Percentiles rank a stretch among this genome's conserved stretches.
These are phyloP conservation scores for Pachysandra terminalis DNA, from an alignment of 164 flowering plant genomes.

Conservation along the genomic window DNA sequence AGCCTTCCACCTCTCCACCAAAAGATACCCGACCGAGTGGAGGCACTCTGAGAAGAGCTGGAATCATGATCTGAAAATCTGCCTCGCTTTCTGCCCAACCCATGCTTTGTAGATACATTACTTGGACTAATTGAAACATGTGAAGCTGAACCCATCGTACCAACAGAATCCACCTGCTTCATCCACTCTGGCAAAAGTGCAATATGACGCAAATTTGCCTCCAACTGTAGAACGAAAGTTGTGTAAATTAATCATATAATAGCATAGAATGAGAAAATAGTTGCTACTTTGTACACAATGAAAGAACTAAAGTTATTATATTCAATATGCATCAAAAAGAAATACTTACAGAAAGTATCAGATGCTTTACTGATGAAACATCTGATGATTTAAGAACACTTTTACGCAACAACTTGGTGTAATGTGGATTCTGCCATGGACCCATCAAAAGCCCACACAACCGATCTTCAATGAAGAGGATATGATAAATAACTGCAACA, in stretches of 20 bases:
- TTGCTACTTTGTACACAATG: neutral
- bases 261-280: neutral
- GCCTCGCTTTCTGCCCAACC: conserved; percentile 44
- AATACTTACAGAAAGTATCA: conserved; percentile 57
- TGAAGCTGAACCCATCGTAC: conserved; percentile 71
- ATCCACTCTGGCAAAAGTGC: conserved; percentile 83
- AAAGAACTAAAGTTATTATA: neutral
- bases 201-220: conserved; percentile 62
- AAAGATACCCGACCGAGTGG: conserved; percentile 42
- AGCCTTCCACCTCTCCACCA: conserved; percentile 97
- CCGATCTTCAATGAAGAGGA: conserved; percentile 69
- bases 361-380: conserved; percentile 46
- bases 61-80: conserved; percentile 35
- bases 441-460: conserved; percentile 80
- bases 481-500: conserved; percentile 40
- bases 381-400: conserved; percentile 47
- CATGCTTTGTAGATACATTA: conserved; percentile 48
- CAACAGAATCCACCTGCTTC: conserved; percentile 66
- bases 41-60: conserved; percentile 32
- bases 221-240: conserved; percentile 55
- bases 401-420: conserved; percentile 57
- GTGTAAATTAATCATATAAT: conserved; percentile 7
- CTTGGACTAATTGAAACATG: conserved; percentile 44
- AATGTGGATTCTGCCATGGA: conserved; percentile 80
- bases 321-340: conserved; percentile 2